Evolutionary conservation across 2,329 filamentous ascomycete species (phyloP), one percentile per base, ranked within the genome.

Genomic region (Fusarium sp.): DNA sequence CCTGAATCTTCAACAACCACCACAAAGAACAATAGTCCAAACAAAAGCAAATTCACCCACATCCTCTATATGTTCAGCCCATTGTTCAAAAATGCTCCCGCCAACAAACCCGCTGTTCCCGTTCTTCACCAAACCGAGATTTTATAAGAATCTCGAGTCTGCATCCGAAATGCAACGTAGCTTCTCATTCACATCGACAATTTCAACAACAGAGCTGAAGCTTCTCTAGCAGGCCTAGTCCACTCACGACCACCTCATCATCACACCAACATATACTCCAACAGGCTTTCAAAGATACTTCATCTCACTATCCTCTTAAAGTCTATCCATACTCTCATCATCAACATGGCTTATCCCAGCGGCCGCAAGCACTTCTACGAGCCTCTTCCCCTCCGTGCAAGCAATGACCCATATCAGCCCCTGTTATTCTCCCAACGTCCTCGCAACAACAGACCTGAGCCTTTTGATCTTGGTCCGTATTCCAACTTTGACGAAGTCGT

Each of bases 331-430:
- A 17, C 18, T 20, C 17, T 12, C 7, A 41, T 17, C 26, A 15
- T 11, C 54, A 46, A 4, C 7, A 71, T 71, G 68, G 32, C 14
- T 41, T 32, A 35, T 13, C 32, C 13, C 9, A 33, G 45, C 7
- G 54, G 40, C 9, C 30, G 32, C 7, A 20, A 58, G 17, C 56
- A 59, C 26, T 62, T 38, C 12, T 44, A 56, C 7, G 30, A 48
- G 7, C 55, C 69, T 62, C 69, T 71, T 0, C 69, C 69, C 7
- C 48, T 71, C 6, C 52, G 69, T 2, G 32, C 20, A n/a, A 27
- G 46, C 7, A 12, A 20, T 18, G n/a, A 17, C 3, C n/a, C 7
- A 17, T 35, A n/a, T 12, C 41, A 5, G 11, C 37, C 60, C 3
- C 33, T 44, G 0, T 35, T 33, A 27, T 71, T 71, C 37, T 59